phyloP scores from a whole-genome alignment of 2,329 filamentous ascomycete species.

The Thielaviopsis musarum region DNA sequence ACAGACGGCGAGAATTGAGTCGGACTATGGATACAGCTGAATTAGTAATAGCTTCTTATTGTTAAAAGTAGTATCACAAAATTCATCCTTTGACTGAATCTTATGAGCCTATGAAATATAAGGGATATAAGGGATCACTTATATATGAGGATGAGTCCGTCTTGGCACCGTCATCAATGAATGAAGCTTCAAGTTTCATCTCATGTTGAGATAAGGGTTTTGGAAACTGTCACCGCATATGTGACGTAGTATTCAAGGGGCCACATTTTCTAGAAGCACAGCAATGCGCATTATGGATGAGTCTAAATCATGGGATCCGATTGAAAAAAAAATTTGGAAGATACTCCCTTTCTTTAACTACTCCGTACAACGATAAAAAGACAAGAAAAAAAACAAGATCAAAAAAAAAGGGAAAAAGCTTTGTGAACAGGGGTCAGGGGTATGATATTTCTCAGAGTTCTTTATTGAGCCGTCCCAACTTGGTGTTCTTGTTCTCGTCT shows the following conservation, averaged over 20 bases:
- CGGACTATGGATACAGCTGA: not conserved
- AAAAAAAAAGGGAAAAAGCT: not conserved
- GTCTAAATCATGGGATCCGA: not conserved
- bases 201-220: not conserved
- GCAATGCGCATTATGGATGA: not conserved
- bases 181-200: not conserved
- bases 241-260: not conserved
- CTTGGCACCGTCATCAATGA: not conserved
- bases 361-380: no score
- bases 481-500: no score
- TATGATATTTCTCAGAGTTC: no score
- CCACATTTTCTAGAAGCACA: not conserved
- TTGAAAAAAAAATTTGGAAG: not conserved
- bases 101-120: not conserved
- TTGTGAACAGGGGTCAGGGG: no score
- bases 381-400: not conserved
- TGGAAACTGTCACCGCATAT: not conserved
- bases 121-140: no score
- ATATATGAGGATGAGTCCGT: not conserved
- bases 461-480: no score
- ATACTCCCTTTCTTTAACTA: no score
- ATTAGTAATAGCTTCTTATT: not conserved
- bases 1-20: not conserved
- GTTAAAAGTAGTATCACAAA: not conserved
- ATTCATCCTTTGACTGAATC: no score